A percentile compares a stretch with the other conserved stretches of the same genome.
Conservation (phyloP, 345 rosid species). For the Toxicodendron radicans region DNA sequence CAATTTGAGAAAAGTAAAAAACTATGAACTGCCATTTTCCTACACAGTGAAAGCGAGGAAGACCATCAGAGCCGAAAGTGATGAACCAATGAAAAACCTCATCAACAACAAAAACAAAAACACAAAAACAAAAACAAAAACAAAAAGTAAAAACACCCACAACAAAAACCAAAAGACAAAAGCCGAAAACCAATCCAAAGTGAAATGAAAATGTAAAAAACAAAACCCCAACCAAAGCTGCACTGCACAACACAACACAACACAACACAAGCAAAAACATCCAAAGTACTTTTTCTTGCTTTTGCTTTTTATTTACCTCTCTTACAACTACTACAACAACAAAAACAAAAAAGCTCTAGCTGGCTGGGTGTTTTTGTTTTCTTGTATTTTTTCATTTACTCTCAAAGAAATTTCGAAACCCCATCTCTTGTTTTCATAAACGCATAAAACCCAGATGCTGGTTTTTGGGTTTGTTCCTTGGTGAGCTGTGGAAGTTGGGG, state of each 20-base stretch:
- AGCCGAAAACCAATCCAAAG: not conserved
- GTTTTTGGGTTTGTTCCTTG: not conserved
- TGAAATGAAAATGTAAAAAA: not conserved
- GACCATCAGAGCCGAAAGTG: conserved; percentile 33
- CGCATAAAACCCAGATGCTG: not conserved
- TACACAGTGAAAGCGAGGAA: conserved; percentile 28
- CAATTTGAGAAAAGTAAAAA: conserved; percentile 2
- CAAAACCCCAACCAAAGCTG: not conserved
- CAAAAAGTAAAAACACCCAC: conserved; percentile 8
- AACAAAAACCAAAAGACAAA: not conserved
- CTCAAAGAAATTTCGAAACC: not conserved
- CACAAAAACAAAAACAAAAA: conserved; percentile 3
- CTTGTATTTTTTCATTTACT: not conserved
- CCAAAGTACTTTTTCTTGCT: conserved; percentile 9
- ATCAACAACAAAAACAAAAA: conserved; percentile 13
- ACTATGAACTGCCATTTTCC: conserved; percentile 21
- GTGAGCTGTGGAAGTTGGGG: not conserved
- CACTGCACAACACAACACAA: conserved; percentile 1
- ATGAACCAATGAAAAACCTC: conserved; percentile 42
- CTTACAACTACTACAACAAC: not conserved
- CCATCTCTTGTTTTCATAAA: not conserved
- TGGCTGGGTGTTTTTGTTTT: conserved; percentile 5
- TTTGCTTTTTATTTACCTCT: not conserved
- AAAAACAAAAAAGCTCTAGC: not conserved
- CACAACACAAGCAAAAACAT: conserved; percentile 14